phyloP scores from a whole-genome alignment of 2,329 filamentous ascomycete species.

The Phialemonium atrogriseum region DNA sequence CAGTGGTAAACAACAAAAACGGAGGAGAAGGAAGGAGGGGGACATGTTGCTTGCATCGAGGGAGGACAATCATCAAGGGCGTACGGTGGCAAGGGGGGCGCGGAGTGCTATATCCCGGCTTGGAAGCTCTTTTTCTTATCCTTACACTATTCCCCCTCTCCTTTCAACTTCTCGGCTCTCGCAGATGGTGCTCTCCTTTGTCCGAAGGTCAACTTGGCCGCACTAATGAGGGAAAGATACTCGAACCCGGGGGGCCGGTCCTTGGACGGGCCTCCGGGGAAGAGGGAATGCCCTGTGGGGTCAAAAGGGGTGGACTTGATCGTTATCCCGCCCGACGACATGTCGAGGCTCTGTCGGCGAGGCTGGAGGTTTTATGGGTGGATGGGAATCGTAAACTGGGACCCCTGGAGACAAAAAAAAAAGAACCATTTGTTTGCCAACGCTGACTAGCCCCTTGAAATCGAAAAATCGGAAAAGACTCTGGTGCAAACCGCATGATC shows the following conservation, averaged over 20 bases:
- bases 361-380: too few relatives aligned
- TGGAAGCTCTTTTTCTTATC: neutral
- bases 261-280: slow-evolving; percentile 24
- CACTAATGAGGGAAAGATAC: slow-evolving; percentile 99
- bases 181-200: slow-evolving; percentile 19
- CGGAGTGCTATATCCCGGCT: too few relatives aligned
- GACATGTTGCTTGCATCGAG: slow-evolving; percentile 6
- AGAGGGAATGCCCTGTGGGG: slow-evolving; percentile 98
- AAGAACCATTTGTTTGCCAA: too few relatives aligned
- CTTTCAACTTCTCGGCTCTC: slow-evolving; percentile 15
- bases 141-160: neutral
- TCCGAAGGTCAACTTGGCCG: slow-evolving; percentile 49
- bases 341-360: too few relatives aligned
- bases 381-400: too few relatives aligned
- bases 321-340: slow-evolving; percentile 72
- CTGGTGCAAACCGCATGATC: too few relatives aligned
- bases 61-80: slow-evolving; percentile 10
- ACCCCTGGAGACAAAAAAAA: too few relatives aligned
- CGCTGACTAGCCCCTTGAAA: too few relatives aligned
- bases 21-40: slow-evolving; percentile 6
- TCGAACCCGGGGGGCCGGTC: too few relatives aligned
- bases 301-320: slow-evolving; percentile 79
- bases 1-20: slow-evolving; percentile 36
- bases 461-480: too few relatives aligned
- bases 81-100: too few relatives aligned